These are phyloP conservation scores for Trichoderma koningiopsis DNA, from an alignment of 2,329 filamentous ascomycete genomes.

Conservation along the genomic window DNA sequence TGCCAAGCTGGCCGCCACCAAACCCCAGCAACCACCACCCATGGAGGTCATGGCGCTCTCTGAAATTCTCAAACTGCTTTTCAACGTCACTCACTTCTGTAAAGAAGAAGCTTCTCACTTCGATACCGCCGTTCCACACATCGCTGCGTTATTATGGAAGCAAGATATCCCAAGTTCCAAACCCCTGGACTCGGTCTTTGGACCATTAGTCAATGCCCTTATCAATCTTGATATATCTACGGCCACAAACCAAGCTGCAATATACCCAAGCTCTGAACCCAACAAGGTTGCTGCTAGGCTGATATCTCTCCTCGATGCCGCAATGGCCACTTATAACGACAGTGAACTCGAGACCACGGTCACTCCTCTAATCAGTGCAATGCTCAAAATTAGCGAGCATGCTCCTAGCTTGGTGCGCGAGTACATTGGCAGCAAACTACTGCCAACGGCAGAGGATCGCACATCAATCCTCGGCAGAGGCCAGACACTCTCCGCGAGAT, in stretches of 20 bases:
- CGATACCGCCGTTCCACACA: conserved; percentile 65
- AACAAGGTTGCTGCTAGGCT: conserved; percentile 65
- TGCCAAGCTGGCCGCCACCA: conserved; percentile 47
- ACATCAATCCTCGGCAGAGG: conserved; percentile 75
- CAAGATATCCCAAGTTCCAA: conserved; percentile 59
- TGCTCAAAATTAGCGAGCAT: conserved; percentile 70
- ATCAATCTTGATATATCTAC: conserved; percentile 73
- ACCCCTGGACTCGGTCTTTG: conserved; percentile 72
- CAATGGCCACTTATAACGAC: conserved; percentile 64
- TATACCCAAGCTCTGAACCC: conserved; percentile 68
- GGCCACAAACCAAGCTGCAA: conserved; percentile 53
- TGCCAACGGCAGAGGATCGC: conserved; percentile 78
- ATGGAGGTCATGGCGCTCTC: conserved; percentile 79
- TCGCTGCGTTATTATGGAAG: conserved; percentile 70
- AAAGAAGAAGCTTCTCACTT: conserved; percentile 64
- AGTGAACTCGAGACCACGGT: conserved; percentile 71
- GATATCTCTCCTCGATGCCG: conserved; percentile 68
- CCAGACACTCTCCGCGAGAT: conserved; percentile 70
- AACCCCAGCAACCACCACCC: conserved; percentile 44
- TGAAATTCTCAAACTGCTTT: conserved; percentile 85
- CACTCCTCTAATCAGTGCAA: conserved; percentile 72
- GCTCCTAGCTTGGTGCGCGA: conserved; percentile 64
- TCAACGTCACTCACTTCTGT: conserved; percentile 81
- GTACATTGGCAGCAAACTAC: conserved; percentile 65
- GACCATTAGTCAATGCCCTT: conserved; percentile 75